Percentiles rank a stretch among this genome's conserved stretches.
These are phyloP conservation scores for Globisporangium iwayamae DNA, from an alignment of 352 stramenopile genomes.

Conservation along the genomic window DNA sequence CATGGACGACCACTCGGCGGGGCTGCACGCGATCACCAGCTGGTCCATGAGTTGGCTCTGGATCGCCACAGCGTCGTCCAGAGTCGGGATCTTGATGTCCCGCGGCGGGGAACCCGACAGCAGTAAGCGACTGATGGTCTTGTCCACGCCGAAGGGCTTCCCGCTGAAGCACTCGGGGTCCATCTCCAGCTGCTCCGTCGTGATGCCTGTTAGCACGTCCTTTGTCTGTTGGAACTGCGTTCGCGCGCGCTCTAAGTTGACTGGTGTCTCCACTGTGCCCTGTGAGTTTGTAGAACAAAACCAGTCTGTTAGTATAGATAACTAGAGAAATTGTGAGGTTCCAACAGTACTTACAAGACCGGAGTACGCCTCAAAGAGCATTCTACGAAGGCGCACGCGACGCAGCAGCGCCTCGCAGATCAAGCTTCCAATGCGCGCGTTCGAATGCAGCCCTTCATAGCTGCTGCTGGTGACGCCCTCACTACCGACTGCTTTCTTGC, in stretches of 20 bases:
- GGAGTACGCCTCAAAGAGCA: slow-evolving; percentile 40
- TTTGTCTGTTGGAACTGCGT: slow-evolving; percentile 38
- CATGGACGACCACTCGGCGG: slow-evolving; percentile 66
- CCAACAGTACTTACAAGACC: slow-evolving; percentile 20
- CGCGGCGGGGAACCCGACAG: slow-evolving; percentile 66
- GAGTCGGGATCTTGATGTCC: slow-evolving; percentile 58
- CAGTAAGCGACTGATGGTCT: slow-evolving; percentile 65
- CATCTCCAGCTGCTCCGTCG: slow-evolving; percentile 62
- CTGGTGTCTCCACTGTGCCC: slow-evolving; percentile 39
- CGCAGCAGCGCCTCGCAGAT: slow-evolving; percentile 64
- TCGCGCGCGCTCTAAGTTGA: slow-evolving; percentile 39
- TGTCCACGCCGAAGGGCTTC: slow-evolving; percentile 72
- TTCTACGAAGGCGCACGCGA: slow-evolving; percentile 49
- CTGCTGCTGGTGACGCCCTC: slow-evolving; percentile 2
- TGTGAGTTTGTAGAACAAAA: neutral
- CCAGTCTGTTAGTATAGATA: neutral
- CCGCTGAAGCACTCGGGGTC: slow-evolving; percentile 64
- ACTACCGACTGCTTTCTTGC: slow-evolving; percentile 26
- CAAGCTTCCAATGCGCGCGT: slow-evolving; percentile 42
- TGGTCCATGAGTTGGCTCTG: slow-evolving; percentile 56
- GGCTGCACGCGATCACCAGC: slow-evolving; percentile 54
- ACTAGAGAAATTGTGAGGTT: neutral
- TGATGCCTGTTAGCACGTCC: slow-evolving; percentile 39
- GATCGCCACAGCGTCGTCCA: slow-evolving; percentile 45
- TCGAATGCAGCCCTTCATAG: slow-evolving; percentile 47